Conservation (phyloP, 2,329 filamentous ascomycete species). For the Aspergillus sp. region DNA sequence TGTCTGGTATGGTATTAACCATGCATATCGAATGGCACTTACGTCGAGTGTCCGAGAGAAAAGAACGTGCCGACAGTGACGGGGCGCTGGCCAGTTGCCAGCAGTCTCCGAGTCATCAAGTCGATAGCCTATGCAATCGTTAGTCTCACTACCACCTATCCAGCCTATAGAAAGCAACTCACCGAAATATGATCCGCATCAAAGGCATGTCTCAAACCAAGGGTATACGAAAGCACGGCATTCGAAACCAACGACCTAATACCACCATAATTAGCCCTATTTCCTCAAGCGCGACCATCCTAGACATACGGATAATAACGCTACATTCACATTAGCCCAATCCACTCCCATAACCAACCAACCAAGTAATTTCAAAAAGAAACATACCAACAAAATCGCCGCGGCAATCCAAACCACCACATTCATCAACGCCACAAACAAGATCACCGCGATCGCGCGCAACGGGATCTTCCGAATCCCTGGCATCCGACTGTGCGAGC, state of each 20-base stretch:
- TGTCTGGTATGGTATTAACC: not conserved
- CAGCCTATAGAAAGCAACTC: no score
- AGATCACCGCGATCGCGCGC: conserved; percentile 57
- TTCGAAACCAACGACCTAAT: conserved; percentile 67
- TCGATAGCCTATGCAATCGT: conserved; percentile 68
- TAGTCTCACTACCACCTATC: conserved; percentile 3
- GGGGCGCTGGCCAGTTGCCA: conserved; percentile 80
- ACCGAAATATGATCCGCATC: conserved; percentile 89
- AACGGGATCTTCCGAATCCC: conserved; percentile 58
- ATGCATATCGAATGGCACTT: conserved; percentile 10
- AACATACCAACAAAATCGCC: conserved; percentile 55
- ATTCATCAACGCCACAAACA: conserved; percentile 55
- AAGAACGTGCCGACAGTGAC: conserved; percentile 95
- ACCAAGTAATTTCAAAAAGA: not conserved
- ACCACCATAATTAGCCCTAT: not conserved
- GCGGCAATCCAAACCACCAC: conserved; percentile 58
- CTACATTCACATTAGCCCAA: conserved; percentile 16
- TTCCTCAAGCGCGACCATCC: no score
- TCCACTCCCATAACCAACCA: not conserved
- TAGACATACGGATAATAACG: conserved; percentile 39
- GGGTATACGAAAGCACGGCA: conserved; percentile 80
- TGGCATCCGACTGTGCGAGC: conserved; percentile 53
- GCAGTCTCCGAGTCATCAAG: conserved; percentile 85
- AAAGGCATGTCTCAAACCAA: conserved; percentile 90
- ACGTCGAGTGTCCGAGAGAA: conserved; percentile 86